Base-by-base conservation (phyloP, 2,329 filamentous ascomycete species). In the Diplodia sapinea region DNA sequence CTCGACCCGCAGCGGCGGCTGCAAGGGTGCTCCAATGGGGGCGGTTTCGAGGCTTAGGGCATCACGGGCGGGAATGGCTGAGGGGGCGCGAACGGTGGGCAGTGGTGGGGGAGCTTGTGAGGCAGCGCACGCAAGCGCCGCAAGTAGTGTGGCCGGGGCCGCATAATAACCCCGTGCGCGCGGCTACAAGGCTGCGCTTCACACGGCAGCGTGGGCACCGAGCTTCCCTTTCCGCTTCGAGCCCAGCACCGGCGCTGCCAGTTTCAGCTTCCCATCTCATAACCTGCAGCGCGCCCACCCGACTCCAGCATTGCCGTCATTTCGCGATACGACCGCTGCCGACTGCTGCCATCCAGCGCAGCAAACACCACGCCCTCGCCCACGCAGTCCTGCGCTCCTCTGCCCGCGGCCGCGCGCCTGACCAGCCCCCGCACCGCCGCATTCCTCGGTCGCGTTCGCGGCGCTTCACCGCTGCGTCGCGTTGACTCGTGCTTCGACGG, bases 141-240 rank as follows among this genome's bases (percentile, higher is more conserved):
- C 59, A 20, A 20, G 47, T 20, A 56, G 17, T 15, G 54, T 23
- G 54, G 54, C 33, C 54, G 31, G 52, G 54, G 33, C 54, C 54
- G 54, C 59, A 63, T 36, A n/a, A 63, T 11, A 63, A 33, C 47
- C 43, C 43, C 43, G 43, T 51, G 29, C 59, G 47, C 26, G 59
- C 59, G 40, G 59, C 59, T 51, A 49, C 40, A 62, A 20, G 57
- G 57, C 57, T 61, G 57, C 36, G 57, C 31, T 59, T 17, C 23
- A 38, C 59, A n/a, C 33, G 29, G 47, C 47, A 49, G 43, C 47
- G 57, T 51, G 57, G 50, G 50, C 57, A 36, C 40, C 57, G 17
- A 63, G 59, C 59, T 63, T 63, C 59, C 59, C 59, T 63, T 63
- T 63, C 59, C 59, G 59, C 29, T 63, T 63, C 59, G 59, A 63